phyloP scores from a whole-genome alignment of 2,329 filamentous ascomycete genomes.

The Aspergillus tanneri region DNA sequence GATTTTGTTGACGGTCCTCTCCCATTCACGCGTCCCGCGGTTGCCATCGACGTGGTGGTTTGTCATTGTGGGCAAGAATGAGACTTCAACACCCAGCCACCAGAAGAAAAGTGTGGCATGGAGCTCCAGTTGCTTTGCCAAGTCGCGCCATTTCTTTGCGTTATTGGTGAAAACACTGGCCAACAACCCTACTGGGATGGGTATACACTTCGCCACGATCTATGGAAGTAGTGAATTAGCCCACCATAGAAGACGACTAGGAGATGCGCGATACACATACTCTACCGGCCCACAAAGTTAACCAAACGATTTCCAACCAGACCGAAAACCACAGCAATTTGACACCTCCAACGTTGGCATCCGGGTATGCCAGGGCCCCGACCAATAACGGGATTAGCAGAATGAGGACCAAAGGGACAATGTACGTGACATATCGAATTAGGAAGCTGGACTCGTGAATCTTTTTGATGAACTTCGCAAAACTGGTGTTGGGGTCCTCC shows the following conservation, averaged over 20 bases:
- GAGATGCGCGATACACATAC: conserved; percentile 31
- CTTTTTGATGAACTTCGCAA: conserved; percentile 65
- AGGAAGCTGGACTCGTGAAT: conserved; percentile 65
- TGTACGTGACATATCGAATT: conserved; percentile 70
- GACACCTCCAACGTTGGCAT: conserved; percentile 70
- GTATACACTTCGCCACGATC: conserved; percentile 64
- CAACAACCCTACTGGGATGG: conserved; percentile 60
- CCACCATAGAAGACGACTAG: neutral
- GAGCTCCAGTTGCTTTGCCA: conserved; percentile 81
- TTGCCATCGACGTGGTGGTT: conserved; percentile 60
- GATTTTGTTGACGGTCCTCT: conserved; percentile 77
- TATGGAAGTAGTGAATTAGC: conserved; percentile 23
- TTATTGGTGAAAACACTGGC: conserved; percentile 81
- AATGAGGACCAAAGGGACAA: conserved; percentile 62
- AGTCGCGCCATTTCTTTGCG: conserved; percentile 88
- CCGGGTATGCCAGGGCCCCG: conserved; percentile 59
- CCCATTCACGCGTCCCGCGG: conserved; percentile 62
- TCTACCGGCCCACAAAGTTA: conserved; percentile 78
- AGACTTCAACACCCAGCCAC: conserved; percentile 83
- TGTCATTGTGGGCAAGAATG: conserved; percentile 79
- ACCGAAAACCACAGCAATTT: conserved; percentile 86
- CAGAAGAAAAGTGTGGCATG: conserved; percentile 86
- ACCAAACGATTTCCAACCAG: conserved; percentile 92
- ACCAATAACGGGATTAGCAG: conserved; percentile 68
- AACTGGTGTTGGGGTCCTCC: conserved; percentile 59